Evolutionary conservation across 441 rosid genomes (phyloP), one percentile per base, ranked within the genome.

Genomic region (Omphalea diandra): DNA sequence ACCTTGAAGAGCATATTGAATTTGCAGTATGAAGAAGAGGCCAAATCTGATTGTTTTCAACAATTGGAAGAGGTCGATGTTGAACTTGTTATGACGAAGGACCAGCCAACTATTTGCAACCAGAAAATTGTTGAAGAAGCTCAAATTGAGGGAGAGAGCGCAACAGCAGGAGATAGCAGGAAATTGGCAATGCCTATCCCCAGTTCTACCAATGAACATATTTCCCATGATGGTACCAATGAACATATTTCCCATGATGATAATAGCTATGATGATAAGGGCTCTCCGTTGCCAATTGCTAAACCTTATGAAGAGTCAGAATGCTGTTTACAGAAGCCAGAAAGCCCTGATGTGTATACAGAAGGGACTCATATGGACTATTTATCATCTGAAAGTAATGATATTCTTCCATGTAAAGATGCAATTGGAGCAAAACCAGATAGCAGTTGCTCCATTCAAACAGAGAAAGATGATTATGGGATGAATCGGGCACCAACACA

Each of bases 401-500:
- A 47, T 44, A 32, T 53, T 3, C 70, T 35, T 63, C 67, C 64
- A 15, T 61, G 68, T 69, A 52, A 72, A 72, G 76, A 74, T 70
- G 82, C 67, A 41, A 49, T 50, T 7, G 77, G 26, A 32, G 60
- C 53, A 60, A 75, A 77, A 73, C 50, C 73, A 31, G 86, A 77
- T n/a, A 68, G 46, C 20, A 50, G 7, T 22, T 31, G 67, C 75
- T 57, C 79, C 27, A 18, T 22, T 55, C 75, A 65, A 32, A 56
- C 53, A 6, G 83, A 77, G 71, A 84, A 77, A 15, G 86, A 72
- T 60, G 84, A 80, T 35, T 67, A 67, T 57, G 75, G 14, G 0
- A 70, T 61, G 73, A 81, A 71, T 50, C 77, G 71, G 73, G 57
- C 85, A 64, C 73, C 79, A 60, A 86, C 85, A 65, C 71, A 79